Evolutionary conservation across 116 monocot species (phyloP), one percentile per base, ranked within the genome.

Genomic region (Thalassia testudinum): DNA sequence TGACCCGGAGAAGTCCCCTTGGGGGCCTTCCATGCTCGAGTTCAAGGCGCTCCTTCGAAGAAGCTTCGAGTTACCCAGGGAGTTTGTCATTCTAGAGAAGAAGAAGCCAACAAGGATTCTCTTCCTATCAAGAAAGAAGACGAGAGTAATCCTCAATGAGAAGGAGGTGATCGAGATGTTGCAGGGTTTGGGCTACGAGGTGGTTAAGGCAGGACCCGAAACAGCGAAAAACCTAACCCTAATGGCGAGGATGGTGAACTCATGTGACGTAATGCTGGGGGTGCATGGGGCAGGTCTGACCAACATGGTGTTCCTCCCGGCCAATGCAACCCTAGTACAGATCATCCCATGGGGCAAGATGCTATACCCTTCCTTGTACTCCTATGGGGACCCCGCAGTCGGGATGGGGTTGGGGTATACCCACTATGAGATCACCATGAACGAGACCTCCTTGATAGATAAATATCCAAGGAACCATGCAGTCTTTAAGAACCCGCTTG

Each of bases 211-310:
- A 3, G 50, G 59, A 47, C 53, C 47, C 0, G 52, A 63, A 22
- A 47, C 25, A 21, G 37, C 42, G 1, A 55, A 22, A 38, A 47
- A 70, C 52, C 17, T 73, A 56, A 20, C 63, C 1, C 13, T 44
- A 24, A 60, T 72, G 11, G 58, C 70, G 1, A 43, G 49, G 1
- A 37, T 58, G 1, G 67, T 77, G 53, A 74, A 82, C 57, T 73
- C 78, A 1, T 72, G 72, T 26, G 71, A 84, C 20, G 34, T 61
- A 1, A 24, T 78, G 62, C 58, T 83, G 64, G 82, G 72, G 10
- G 78, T 72, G 1, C 83, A 83, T 15, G 75, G 78, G 0, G 75
- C 79, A 0, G 78, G 75, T 8, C 26, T 83, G 8, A 75, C 70
- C 12, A 72, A 83, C 53, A 65, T 78, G 27, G 55, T 78, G 1